These are phyloP conservation scores for Athelia sp. DNA, from an alignment of 1,284 basidiomycete genomes.

Conservation along the genomic window DNA sequence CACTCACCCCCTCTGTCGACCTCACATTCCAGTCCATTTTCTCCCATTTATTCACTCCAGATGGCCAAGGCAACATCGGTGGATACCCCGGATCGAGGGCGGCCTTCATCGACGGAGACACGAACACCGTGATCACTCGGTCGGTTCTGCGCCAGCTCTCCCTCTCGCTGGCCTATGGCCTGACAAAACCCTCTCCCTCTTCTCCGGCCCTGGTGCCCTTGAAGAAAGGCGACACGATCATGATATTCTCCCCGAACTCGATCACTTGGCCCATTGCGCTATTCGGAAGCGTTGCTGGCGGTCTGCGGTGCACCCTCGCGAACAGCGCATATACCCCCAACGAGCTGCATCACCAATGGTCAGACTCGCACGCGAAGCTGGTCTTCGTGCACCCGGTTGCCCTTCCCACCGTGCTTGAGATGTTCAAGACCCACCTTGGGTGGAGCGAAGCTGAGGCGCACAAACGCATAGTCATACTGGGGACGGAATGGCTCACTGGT, in stretches of 20 bases:
- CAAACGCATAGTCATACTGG: slow-evolving; percentile 40
- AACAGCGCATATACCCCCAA: slow-evolving; percentile 39
- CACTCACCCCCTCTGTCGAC: slow-evolving; percentile 19
- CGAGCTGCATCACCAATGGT: slow-evolving; percentile 46
- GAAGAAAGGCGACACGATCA: slow-evolving; percentile 38
- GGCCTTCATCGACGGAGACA: slow-evolving; percentile 66
- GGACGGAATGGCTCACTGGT: slow-evolving; percentile 34
- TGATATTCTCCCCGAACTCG: slow-evolving; percentile 59
- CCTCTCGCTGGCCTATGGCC: slow-evolving; percentile 49
- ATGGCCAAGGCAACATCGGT: slow-evolving; percentile 27
- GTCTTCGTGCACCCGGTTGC: slow-evolving; percentile 52
- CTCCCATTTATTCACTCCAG: slow-evolving; percentile 41
- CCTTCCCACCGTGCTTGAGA: slow-evolving; percentile 36
- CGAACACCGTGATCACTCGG: slow-evolving; percentile 54
- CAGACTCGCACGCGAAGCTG: slow-evolving; percentile 48
- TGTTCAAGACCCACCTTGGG: slow-evolving; percentile 35
- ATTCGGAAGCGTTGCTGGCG: slow-evolving; percentile 51
- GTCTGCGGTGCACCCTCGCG: slow-evolving; percentile 42
- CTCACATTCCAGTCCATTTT: slow-evolving; percentile 42
- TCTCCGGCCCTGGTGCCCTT: slow-evolving; percentile 18
- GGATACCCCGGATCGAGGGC: slow-evolving; percentile 34
- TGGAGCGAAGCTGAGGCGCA: slow-evolving; percentile 35
- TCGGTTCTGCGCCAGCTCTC: slow-evolving; percentile 50
- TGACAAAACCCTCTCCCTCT: slow-evolving; percentile 25
- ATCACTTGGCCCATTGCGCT: slow-evolving; percentile 60